Evolutionary conservation across 495 filamentous ascomycete genomes (phyloP).

Genomic region (Massariosphaeria phaeospora): DNA sequence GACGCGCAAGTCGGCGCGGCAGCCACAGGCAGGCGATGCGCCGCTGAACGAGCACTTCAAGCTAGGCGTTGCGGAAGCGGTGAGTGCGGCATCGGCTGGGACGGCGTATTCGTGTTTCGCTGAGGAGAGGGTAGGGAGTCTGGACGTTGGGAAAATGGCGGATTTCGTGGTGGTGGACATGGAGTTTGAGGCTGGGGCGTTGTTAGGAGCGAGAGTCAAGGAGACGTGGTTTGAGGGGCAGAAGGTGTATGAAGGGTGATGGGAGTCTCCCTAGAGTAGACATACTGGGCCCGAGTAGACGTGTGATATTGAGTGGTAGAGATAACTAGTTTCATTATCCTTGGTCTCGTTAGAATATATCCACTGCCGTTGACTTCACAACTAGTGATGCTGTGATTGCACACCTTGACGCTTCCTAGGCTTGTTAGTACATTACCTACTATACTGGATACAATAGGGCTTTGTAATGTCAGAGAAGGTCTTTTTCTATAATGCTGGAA

Average conservation of each 20-base stretch:
- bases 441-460: too few species aligned
- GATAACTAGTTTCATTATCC: too few species aligned
- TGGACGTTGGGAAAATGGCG: constrained; percentile 49
- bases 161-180: constrained; percentile 58
- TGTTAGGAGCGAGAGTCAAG: constrained; percentile 49
- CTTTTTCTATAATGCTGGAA: too few species aligned
- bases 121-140: constrained; percentile 48
- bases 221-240: constrained; percentile 56
- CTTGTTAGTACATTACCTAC: too few species aligned
- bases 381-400: too few species aligned
- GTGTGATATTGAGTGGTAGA: too few species aligned
- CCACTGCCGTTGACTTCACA: too few species aligned
- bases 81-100: constrained; percentile 53
- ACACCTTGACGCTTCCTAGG: too few species aligned
- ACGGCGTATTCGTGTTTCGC: constrained; percentile 57
- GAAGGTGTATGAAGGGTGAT: constrained; percentile 41
- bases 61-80: constrained; percentile 48
- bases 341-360: too few species aligned
- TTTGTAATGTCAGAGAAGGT: too few species aligned
- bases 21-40: constrained; percentile 44
- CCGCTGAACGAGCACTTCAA: constrained; percentile 52
- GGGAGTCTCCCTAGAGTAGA: too few species aligned
- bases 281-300: too few species aligned
- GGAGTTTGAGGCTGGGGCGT: constrained; percentile 49
- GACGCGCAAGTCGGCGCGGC: constrained; percentile 52